Percentiles rank a stretch among this genome's conserved stretches.
Evolutionary conservation across 2,329 filamentous ascomycete species (phyloP).

Genomic region (Teratosphaeria nubilosa): DNA sequence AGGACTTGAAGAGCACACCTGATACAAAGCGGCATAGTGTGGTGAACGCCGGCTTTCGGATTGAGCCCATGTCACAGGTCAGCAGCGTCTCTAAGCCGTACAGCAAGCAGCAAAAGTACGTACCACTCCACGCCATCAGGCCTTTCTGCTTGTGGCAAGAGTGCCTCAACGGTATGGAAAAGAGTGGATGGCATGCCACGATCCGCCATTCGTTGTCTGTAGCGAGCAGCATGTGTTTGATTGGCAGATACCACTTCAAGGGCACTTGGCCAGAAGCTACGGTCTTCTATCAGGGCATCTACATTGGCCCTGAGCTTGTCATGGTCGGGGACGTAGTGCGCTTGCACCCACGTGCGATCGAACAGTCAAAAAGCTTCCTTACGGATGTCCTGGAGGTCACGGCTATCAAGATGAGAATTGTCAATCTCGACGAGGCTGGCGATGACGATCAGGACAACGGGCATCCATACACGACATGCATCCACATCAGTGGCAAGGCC

Average conservation of each 20-base stretch:
- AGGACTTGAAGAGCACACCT: constrained; percentile 37
- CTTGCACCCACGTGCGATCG: constrained; percentile 24
- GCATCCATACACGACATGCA: constrained; percentile 32
- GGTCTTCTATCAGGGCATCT: constrained; percentile 45
- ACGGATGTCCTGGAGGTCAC: constrained; percentile 46
- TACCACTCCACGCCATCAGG: constrained; percentile 43
- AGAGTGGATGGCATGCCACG: constrained; percentile 39
- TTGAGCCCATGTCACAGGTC: constrained; percentile 47
- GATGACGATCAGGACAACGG: constrained; percentile 35
- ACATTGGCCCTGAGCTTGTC: constrained; percentile 47
- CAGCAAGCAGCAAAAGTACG: constrained; percentile 46
- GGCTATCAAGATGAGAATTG: constrained; percentile 42
- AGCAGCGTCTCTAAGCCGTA: constrained; percentile 37
- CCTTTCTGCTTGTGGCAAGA: constrained; percentile 47
- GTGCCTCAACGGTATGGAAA: constrained; percentile 33
- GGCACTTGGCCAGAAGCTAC: constrained; percentile 46
- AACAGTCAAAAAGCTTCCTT: constrained; percentile 19
- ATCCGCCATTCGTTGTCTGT: constrained; percentile 44
- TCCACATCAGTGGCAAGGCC: constrained; percentile 41
- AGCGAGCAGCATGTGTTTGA: constrained; percentile 43
- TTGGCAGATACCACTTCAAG: constrained; percentile 43
- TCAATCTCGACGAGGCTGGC: constrained; percentile 38
- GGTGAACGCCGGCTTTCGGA: constrained; percentile 44
- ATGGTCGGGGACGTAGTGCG: constrained; percentile 45
- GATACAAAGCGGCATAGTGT: constrained; percentile 32